phyloP scores from a whole-genome alignment of 306 rosid species.

The Herpetospermum pedunculosum region DNA sequence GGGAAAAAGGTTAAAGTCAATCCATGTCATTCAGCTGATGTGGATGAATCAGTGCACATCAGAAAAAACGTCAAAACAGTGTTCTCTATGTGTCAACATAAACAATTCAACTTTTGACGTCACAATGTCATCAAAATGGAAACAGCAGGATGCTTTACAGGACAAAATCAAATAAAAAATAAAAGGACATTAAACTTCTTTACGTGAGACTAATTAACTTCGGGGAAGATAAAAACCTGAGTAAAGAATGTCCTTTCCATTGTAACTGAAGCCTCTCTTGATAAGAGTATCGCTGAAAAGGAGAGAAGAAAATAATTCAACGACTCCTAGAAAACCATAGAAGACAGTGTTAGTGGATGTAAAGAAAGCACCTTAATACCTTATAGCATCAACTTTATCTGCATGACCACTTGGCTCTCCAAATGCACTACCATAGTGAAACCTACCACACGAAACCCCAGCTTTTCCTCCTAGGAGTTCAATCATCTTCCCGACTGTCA shows the following conservation, averaged over 20 bases:
- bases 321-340: slow-evolving; percentile 1
- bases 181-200: not conserved
- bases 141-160: not conserved
- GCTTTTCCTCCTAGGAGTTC: slow-evolving; percentile 97
- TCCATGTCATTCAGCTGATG: not conserved
- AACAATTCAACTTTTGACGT: not conserved
- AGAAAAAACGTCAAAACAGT: not conserved
- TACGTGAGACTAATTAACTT: not conserved
- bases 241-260: slow-evolving; percentile 80
- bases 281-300: slow-evolving; percentile 74
- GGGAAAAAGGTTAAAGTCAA: not conserved
- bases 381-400: slow-evolving; percentile 86
- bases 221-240: slow-evolving; percentile 47
- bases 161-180: not conserved
- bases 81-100: not conserved
- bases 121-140: not conserved
- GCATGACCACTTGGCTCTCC: slow-evolving; percentile 99
- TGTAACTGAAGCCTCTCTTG: slow-evolving; percentile 70
- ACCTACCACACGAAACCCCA: slow-evolving; percentile 92
- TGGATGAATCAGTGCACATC: not conserved
- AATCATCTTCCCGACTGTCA: slow-evolving; percentile 99
- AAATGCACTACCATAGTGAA: slow-evolving; percentile 96
- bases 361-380: slow-evolving; percentile 57
- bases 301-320: slow-evolving; percentile 7
- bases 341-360: not conserved